A percentile compares a stretch with the other conserved stretches of the same genome.
These are phyloP conservation scores for Cercospora sesami DNA, from an alignment of 2,329 filamentous ascomycete genomes.

Conservation along the genomic window DNA sequence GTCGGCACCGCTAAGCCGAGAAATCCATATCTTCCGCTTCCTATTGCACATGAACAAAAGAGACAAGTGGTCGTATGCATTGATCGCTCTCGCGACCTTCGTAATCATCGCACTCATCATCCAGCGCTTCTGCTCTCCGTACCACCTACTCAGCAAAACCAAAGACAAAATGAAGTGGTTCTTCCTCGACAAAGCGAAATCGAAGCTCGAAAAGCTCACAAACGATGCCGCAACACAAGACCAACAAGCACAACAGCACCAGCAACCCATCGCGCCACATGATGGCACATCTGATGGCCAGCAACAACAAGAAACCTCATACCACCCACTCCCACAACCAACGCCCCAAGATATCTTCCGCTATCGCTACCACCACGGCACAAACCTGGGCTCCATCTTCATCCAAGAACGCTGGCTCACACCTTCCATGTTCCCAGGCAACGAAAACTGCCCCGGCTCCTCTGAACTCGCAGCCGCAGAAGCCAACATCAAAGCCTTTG, in stretches of 20 bases:
- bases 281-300: slow-evolving; percentile 17
- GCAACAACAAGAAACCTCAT: slow-evolving; percentile 19
- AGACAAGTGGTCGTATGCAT: slow-evolving; percentile 20
- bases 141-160: slow-evolving; percentile 10
- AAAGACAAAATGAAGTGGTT: slow-evolving; percentile 38
- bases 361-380: slow-evolving; percentile 62
- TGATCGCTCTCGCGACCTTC: slow-evolving; percentile 26
- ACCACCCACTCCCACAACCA: slow-evolving; percentile 38
- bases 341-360: slow-evolving; percentile 48
- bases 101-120: slow-evolving; percentile 23
- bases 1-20: slow-evolving; percentile 3
- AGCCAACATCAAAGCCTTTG: slow-evolving; percentile 49
- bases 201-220: slow-evolving; percentile 33
- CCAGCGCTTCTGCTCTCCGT: slow-evolving; percentile 16
- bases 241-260: background rate
- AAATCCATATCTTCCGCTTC: background rate
- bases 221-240: background rate
- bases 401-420: slow-evolving; percentile 62
- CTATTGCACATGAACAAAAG: background rate
- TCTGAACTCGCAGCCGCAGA: slow-evolving; percentile 57
- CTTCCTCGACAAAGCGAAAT: slow-evolving; percentile 43
- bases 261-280: background rate
- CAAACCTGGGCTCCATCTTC: slow-evolving; percentile 60
- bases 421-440: slow-evolving; percentile 50
- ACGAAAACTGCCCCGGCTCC: slow-evolving; percentile 41